Conservation (phyloP, 2,329 filamentous ascomycete genomes). For the Amphichorda felina region DNA sequence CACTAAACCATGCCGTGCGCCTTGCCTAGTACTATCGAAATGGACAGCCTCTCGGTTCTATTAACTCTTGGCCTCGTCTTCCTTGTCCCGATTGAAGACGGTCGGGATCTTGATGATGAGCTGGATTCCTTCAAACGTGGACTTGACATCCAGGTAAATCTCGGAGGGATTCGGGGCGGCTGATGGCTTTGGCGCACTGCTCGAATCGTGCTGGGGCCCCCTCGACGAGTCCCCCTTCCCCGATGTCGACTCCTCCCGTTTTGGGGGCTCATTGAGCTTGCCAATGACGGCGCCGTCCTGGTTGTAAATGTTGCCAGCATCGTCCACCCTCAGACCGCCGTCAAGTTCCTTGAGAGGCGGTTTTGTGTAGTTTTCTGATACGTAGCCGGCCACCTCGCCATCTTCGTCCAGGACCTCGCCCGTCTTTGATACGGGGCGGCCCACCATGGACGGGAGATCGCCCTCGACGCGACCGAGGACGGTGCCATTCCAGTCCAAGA, state of each 20-base stretch:
- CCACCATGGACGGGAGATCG: slow-evolving; percentile 43
- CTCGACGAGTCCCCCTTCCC: not conserved
- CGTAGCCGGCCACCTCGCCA: slow-evolving; percentile 68
- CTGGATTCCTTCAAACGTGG: slow-evolving; percentile 45
- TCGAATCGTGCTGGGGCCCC: not conserved
- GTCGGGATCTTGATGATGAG: slow-evolving; percentile 45
- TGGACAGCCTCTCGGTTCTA: too few species aligned
- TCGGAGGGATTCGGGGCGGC: slow-evolving; percentile 34
- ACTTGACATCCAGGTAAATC: slow-evolving; percentile 45
- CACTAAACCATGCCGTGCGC: too few species aligned
- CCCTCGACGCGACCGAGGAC: slow-evolving; percentile 40
- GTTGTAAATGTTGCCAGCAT: slow-evolving; percentile 44
- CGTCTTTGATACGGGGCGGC: slow-evolving; percentile 28
- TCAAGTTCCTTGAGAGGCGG: slow-evolving; percentile 37
- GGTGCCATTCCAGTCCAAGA: slow-evolving; percentile 34
- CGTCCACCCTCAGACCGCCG: slow-evolving; percentile 41
- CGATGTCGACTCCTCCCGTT: not conserved
- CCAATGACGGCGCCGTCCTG: slow-evolving; percentile 46
- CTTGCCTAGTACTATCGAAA: too few species aligned
- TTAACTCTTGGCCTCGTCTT: too few species aligned
- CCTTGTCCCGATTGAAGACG: slow-evolving; percentile 28
- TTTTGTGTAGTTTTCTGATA: slow-evolving; percentile 37
- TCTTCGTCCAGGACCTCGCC: slow-evolving; percentile 59
- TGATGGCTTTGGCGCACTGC: slow-evolving; percentile 10
- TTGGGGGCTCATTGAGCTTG: slow-evolving; percentile 39